Evolutionary conservation across 495 filamentous ascomycete species (phyloP), one percentile per base, ranked within the genome.

Genomic region (Daldinia grandis): DNA sequence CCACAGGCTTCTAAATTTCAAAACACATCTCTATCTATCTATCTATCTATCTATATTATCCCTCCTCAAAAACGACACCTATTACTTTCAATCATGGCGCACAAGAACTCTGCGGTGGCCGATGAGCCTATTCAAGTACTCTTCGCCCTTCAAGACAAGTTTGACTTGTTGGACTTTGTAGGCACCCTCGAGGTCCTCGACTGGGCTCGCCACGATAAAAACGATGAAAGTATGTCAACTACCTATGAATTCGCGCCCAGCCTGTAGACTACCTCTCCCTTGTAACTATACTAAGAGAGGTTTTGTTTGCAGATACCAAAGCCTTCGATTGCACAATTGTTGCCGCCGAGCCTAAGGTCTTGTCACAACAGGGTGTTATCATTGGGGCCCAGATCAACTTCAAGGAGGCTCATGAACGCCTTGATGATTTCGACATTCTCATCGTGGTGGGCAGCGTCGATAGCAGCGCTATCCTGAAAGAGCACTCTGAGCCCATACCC

Each of bases 291-390:
- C 64, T 66, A 69, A 69, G 40, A 31, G 47, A 56, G 15, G 38
- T 50, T 40, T 66, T 6, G 24, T 51, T 35, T 42, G 60, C 69
- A 87, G 85, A 68, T 40, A 82, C 81, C 74, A 86, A 84, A 72
- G 85, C 85, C 37, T 87, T 87, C 75, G 91, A 95, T 82, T 86
- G 88, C 81, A 87, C 85, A 78, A 90, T 92, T 74, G 89, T 88
- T 72, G 83, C 81, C 69, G 80, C 84, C 75, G 79, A 82, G 61
- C 77, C 82, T 27, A 80, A 80, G 42, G 88, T 90, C 67, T 81
- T 87, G 64, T 89, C 89, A 57, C 87, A 89, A 63, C 87, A 92
- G 75, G 91, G 93, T 74, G 91, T 93, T 76, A 85, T 91, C 79
- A 85, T 94, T 78, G 82, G 84, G 78, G 89, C 90, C 75, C 90